A percentile compares a stretch with the other conserved stretches of the same genome.
Evolutionary conservation across 176 grass and related monocot species (phyloP).

Genomic region (Secale cereale): DNA sequence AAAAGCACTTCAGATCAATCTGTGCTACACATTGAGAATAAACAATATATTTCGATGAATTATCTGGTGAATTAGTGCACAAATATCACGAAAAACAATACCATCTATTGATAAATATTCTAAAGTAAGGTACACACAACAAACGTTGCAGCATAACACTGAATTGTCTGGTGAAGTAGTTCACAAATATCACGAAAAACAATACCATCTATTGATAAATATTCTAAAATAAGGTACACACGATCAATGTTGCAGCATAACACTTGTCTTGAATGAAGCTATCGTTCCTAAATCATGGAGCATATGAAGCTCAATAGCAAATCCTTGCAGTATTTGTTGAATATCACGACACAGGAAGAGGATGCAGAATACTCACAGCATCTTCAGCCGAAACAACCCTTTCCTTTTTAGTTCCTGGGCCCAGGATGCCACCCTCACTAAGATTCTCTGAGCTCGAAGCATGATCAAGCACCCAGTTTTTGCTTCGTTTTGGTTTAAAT

Average conservation of each 20-base stretch:
- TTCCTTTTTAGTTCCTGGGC: conserved; percentile 82
- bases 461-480: conserved; percentile 58
- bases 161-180: background rate
- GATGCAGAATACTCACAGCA: conserved; percentile 65
- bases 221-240: background rate
- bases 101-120: background rate
- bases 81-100: conserved; percentile 13
- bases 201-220: background rate
- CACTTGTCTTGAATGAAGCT: conserved; percentile 12
- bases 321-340: background rate
- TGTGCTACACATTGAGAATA: background rate
- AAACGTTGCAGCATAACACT: background rate
- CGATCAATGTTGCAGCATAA: background rate
- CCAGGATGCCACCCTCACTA: conserved; percentile 77
- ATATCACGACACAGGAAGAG: conserved; percentile 8
- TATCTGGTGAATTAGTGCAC: background rate
- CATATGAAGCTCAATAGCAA: background rate
- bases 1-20: conserved; percentile 15
- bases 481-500: conserved; percentile 80
- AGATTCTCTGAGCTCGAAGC: conserved; percentile 48
- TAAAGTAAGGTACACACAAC: background rate
- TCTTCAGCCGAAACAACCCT: conserved; percentile 86
- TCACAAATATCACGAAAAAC: conserved; percentile 1
- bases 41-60: background rate
- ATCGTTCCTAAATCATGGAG: background rate